Evolutionary conservation across 2,329 filamentous ascomycete genomes (phyloP).

Genomic region (Colletotrichum filicis): DNA sequence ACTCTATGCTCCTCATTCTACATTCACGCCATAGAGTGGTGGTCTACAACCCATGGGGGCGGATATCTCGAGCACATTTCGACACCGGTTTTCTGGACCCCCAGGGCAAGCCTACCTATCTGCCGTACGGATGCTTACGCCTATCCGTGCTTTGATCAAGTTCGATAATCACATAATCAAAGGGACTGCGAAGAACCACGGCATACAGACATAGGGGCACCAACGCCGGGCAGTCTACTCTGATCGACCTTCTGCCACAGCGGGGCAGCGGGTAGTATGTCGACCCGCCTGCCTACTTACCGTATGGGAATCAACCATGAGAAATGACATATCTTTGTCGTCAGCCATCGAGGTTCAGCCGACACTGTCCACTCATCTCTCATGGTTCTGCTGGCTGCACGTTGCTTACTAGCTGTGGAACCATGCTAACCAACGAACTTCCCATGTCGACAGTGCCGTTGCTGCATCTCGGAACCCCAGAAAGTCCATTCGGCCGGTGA

Average conservation of each 20-base stretch:
- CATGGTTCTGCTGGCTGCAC: background rate
- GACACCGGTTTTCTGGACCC: too few species aligned
- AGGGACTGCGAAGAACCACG: background rate
- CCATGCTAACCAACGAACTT: background rate
- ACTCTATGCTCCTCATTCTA: background rate
- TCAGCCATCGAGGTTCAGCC: conserved; percentile 1
- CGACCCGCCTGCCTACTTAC: background rate
- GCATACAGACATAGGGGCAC: background rate
- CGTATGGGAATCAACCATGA: background rate
- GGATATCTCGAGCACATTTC: too few species aligned
- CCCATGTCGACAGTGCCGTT: background rate
- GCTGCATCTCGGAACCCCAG: background rate
- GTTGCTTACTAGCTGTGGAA: background rate
- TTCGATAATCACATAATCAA: background rate
- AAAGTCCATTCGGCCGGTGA: background rate
- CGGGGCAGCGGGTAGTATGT: conserved; percentile 1
- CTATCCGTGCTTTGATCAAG: background rate
- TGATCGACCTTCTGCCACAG: conserved; percentile 15
- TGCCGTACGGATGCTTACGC: too few species aligned
- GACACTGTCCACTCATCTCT: background rate
- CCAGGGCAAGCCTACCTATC: too few species aligned
- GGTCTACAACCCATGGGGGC: background rate
- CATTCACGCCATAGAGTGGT: background rate
- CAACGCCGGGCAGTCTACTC: background rate
- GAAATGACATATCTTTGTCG: conserved; percentile 16